Percentiles rank a stretch among this genome's conserved stretches.
Conservation (phyloP, 2,329 filamentous ascomycete genomes). For the Fusarium subglutinans region DNA sequence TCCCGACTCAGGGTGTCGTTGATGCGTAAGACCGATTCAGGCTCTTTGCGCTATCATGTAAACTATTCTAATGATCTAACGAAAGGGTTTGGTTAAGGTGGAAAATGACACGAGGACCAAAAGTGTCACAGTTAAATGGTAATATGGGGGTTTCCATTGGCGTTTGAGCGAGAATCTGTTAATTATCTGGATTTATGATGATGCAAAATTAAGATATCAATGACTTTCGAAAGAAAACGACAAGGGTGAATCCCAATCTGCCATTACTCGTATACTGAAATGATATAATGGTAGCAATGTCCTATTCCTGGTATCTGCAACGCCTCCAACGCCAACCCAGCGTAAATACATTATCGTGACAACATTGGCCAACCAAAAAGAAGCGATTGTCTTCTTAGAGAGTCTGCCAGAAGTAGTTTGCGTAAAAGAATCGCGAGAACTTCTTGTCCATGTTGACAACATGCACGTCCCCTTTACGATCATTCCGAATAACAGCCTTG, state of each 20-base stretch:
- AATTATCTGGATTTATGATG: not conserved
- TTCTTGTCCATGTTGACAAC: constrained; percentile 94
- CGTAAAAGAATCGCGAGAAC: constrained; percentile 90
- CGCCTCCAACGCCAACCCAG: constrained; percentile 25
- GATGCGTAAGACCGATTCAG: constrained; percentile 22
- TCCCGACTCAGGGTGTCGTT: constrained; percentile 25
- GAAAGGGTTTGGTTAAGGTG: not conserved
- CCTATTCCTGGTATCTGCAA: constrained; percentile 33
- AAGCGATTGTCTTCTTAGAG: constrained; percentile 60
- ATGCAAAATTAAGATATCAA: not conserved
- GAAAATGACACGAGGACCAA: not conserved
- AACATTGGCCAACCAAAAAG: not conserved
- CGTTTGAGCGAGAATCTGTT: constrained; percentile 14
- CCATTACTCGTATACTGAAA: not conserved
- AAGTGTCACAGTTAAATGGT: constrained; percentile 4
- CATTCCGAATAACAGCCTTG: constrained; percentile 86
- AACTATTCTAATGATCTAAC: constrained; percentile 35
- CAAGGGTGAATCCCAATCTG: not conserved
- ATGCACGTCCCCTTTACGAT: constrained; percentile 88
- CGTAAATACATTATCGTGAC: constrained; percentile 17
- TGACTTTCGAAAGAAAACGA: not conserved
- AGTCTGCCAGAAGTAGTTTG: constrained; percentile 95
- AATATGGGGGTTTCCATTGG: not conserved
- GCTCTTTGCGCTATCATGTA: not conserved
- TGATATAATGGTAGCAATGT: not conserved